phyloP scores from a whole-genome alignment of 1,139 yeast genomes.

The Meyerozyma carpophila region DNA sequence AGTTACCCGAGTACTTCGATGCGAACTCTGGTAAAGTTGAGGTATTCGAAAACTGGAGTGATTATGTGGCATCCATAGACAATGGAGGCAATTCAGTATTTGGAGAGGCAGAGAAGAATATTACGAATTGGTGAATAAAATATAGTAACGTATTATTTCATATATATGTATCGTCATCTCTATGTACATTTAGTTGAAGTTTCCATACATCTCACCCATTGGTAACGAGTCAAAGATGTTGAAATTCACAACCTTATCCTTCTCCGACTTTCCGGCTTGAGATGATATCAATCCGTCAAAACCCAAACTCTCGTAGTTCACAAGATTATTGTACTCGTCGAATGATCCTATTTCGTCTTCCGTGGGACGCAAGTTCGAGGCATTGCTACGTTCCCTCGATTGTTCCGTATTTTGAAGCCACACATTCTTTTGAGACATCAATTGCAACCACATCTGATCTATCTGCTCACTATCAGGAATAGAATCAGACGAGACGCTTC shows the following conservation, averaged over 20 bases:
- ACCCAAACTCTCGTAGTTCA: neutral
- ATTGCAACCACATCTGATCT: constrained; percentile 10
- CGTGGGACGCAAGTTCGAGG: too few species aligned
- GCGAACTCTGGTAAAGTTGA: constrained; percentile 39
- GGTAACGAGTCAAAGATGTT: neutral
- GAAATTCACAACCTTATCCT: neutral
- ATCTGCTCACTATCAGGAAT: neutral
- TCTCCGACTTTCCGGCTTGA: neutral
- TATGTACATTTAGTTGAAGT: neutral
- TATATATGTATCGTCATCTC: neutral
- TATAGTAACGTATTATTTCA: neutral
- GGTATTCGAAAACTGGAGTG: constrained; percentile 49
- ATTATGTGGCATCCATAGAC: constrained; percentile 29
- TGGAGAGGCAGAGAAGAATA: constrained; percentile 87
- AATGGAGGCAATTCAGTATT: constrained; percentile 70
- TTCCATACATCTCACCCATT: neutral
- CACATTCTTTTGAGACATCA: constrained; percentile 6
- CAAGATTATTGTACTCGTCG: neutral
- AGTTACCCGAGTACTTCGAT: constrained; percentile 53
- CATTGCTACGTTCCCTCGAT: neutral
- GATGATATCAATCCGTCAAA: neutral
- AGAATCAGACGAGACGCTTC: neutral
- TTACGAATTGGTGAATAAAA: constrained; percentile 68
- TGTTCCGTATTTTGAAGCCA: neutral
- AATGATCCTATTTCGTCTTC: neutral